Evolutionary conservation across 2,329 filamentous ascomycete species (phyloP).

Genomic region (Neofusicoccum kwambonambiense): DNA sequence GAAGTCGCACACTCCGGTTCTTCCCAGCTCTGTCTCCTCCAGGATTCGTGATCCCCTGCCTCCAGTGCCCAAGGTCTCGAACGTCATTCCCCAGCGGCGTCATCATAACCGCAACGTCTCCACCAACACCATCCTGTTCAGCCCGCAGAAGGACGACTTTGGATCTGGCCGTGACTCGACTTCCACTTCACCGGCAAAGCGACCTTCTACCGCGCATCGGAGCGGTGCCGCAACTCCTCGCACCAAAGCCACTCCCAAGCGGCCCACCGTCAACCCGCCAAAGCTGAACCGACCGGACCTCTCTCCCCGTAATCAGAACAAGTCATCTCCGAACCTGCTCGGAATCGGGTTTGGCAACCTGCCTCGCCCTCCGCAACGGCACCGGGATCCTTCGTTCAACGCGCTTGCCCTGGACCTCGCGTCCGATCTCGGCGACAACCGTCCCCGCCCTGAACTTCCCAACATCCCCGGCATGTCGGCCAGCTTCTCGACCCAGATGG

Average conservation of each 20-base stretch:
- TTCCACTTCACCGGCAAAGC: slow-evolving; percentile 34
- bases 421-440: slow-evolving; percentile 67
- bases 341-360: slow-evolving; percentile 55
- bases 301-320: slow-evolving; percentile 26
- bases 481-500: slow-evolving; percentile 71
- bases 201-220: slow-evolving; percentile 26
- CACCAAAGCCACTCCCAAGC: slow-evolving; percentile 6
- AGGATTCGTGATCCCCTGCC: slow-evolving; percentile 21
- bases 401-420: slow-evolving; percentile 62
- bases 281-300: slow-evolving; percentile 32
- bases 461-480: slow-evolving; percentile 62
- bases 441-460: slow-evolving; percentile 46
- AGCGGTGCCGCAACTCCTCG: slow-evolving; percentile 36
- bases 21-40: slow-evolving; percentile 24
- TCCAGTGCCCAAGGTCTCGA: slow-evolving; percentile 33
- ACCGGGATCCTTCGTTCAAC: slow-evolving; percentile 63
- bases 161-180: slow-evolving; percentile 38
- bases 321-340: slow-evolving; percentile 52
- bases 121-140: slow-evolving; percentile 80
- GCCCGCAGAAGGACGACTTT: slow-evolving; percentile 59
- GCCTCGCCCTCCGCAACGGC: slow-evolving; percentile 51
- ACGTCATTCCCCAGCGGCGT: background rate
- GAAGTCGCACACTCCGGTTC: slow-evolving; percentile 28
- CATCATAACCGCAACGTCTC: slow-evolving; percentile 69
- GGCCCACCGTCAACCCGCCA: slow-evolving; percentile 22